Conservation (phyloP, 352 stramenopile species). For the Phytophthora quininea region DNA sequence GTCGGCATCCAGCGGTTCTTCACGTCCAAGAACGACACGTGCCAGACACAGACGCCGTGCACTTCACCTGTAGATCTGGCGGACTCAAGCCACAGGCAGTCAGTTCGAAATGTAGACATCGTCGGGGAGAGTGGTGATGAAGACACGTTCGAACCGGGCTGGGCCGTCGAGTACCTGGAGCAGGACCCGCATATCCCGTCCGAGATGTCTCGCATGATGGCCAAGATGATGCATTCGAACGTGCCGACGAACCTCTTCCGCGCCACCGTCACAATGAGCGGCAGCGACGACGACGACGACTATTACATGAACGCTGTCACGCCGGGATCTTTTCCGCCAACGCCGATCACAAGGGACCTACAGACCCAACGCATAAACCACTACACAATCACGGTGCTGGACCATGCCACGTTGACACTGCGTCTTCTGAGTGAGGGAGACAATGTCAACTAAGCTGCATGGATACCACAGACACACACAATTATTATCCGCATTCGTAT, state of each 20-base stretch:
- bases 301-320: constrained; percentile 60
- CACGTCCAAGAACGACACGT: constrained; percentile 27
- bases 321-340: constrained; percentile 82
- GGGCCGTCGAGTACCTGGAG: constrained; percentile 84
- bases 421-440: constrained; percentile 49
- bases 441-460: constrained; percentile 35
- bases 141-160: constrained; percentile 60
- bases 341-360: constrained; percentile 75
- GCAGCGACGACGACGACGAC: constrained; percentile 24
- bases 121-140: constrained; percentile 24
- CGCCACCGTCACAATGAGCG: constrained; percentile 56
- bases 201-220: constrained; percentile 72
- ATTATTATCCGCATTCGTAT: constrained; percentile 20
- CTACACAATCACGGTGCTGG: constrained; percentile 79
- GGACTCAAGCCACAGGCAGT: constrained; percentile 35
- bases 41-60: constrained; percentile 68
- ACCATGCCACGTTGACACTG: constrained; percentile 75
- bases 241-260: constrained; percentile 82
- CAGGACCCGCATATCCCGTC: constrained; percentile 65
- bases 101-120: constrained; percentile 10
- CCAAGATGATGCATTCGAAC: constrained; percentile 81
- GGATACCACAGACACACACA: not conserved
- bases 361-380: constrained; percentile 74
- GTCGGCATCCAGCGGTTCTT: constrained; percentile 57
- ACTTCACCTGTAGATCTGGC: constrained; percentile 59